Conservation (phyloP, 805 yeast species). For the Tetrapisispora taiwanensis region DNA sequence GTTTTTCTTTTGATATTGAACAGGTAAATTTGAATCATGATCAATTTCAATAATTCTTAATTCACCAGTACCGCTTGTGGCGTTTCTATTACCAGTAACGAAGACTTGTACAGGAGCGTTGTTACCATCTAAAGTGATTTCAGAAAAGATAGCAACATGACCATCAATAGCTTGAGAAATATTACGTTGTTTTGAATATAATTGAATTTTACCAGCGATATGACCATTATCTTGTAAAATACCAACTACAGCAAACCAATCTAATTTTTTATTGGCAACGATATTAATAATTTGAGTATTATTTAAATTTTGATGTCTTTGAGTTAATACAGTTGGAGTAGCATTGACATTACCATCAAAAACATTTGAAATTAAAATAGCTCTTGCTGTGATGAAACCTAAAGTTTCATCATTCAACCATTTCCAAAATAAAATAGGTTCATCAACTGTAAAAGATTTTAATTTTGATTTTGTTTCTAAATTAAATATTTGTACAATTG, state of each 20-base stretch:
- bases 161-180: conserved; percentile 97
- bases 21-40: conserved; percentile 77
- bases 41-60: conserved; percentile 93
- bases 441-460: conserved; percentile 75
- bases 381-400: conserved; percentile 74
- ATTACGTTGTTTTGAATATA: conserved; percentile 77
- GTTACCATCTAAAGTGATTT: conserved; percentile 64
- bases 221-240: conserved; percentile 89
- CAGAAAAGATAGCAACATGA: conserved; percentile 87
- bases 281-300: conserved; percentile 86
- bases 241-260: conserved; percentile 95
- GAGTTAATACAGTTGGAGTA: conserved; percentile 74
- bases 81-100: conserved; percentile 84
- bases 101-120: conserved; percentile 68
- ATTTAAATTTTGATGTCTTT: conserved; percentile 69
- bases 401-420: conserved; percentile 70
- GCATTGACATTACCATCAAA: conserved; percentile 66
- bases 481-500: conserved; percentile 90
- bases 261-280: conserved; percentile 64
- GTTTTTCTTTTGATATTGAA: conserved; percentile 67
- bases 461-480: conserved; percentile 78
- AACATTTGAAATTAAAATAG: conserved; percentile 73
- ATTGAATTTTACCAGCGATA: conserved; percentile 92
- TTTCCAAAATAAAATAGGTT: conserved; percentile 91
- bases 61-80: conserved; percentile 65